phyloP scores from a whole-genome alignment of 345 rosid genomes.

The Erucastrum elatum region DNA sequence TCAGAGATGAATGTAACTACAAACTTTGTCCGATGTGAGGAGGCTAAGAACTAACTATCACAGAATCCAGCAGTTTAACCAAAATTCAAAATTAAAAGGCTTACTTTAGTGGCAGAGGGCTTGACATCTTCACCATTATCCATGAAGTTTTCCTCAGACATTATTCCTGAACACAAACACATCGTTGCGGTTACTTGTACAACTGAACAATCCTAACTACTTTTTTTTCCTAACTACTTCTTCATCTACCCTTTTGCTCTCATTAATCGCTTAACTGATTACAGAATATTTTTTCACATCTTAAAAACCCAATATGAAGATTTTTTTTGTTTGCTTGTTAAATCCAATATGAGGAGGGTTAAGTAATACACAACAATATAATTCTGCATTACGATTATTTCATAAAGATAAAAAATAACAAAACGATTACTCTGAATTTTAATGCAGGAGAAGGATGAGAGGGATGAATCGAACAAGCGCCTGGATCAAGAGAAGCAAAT shows the following conservation, averaged over 20 bases:
- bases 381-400: conserved; percentile 13
- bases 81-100: conserved; percentile 4
- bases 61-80: background rate
- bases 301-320: background rate
- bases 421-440: conserved; percentile 10
- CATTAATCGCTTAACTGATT: background rate
- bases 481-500: background rate
- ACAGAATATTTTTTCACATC: background rate
- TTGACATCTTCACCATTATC: conserved; percentile 42
- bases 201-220: conserved; percentile 10
- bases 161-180: conserved; percentile 38
- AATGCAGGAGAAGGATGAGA: background rate
- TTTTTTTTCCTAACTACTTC: conserved; percentile 7
- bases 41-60: background rate
- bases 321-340: background rate
- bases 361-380: background rate
- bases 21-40: background rate
- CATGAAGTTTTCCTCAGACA: conserved; percentile 36
- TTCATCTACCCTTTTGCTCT: background rate
- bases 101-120: conserved; percentile 44
- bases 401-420: background rate
- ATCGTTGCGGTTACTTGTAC: background rate
- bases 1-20: background rate
- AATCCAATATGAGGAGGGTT: background rate
- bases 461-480: background rate